Evolutionary conservation across 1,284 basidiomycete genomes (phyloP).

Genomic region (Porogramme epimiltina): DNA sequence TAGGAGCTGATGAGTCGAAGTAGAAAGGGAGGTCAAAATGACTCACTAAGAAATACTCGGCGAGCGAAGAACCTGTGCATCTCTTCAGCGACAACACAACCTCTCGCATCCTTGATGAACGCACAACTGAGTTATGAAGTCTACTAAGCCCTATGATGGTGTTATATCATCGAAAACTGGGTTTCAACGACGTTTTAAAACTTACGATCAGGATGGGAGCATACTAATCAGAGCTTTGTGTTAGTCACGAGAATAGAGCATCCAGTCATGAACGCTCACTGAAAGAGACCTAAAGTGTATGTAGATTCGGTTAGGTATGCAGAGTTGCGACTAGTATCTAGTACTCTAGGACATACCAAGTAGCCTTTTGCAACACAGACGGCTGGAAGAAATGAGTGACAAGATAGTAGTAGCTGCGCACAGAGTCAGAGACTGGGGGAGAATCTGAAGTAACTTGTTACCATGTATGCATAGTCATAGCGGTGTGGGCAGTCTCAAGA

Average conservation of each 20-base stretch:
- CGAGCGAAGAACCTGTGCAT: not conserved
- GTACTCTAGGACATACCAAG: not conserved
- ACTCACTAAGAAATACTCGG: not conserved
- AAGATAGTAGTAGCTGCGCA: slow-evolving; percentile 4
- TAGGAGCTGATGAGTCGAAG: too few species aligned
- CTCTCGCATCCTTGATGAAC: too few species aligned
- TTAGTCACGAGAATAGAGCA: not conserved
- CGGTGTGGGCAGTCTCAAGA: not conserved
- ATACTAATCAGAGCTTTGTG: not conserved
- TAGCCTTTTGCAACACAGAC: not conserved
- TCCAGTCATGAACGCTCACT: not conserved
- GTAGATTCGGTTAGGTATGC: too few species aligned
- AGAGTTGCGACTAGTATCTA: too few species aligned
- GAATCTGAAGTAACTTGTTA: not conserved
- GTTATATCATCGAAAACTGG: too few species aligned
- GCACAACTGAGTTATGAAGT: too few species aligned
- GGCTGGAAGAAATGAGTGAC: not conserved
- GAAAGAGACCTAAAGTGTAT: not conserved
- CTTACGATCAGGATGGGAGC: too few species aligned
- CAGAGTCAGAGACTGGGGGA: too few species aligned
- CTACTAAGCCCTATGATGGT: too few species aligned
- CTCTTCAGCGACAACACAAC: too few species aligned
- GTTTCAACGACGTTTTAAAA: too few species aligned
- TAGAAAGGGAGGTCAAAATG: not conserved
- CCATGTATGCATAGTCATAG: not conserved